Conservation (phyloP, 768 basidiomycete species). For the Hemileccinum rubropunctum region DNA sequence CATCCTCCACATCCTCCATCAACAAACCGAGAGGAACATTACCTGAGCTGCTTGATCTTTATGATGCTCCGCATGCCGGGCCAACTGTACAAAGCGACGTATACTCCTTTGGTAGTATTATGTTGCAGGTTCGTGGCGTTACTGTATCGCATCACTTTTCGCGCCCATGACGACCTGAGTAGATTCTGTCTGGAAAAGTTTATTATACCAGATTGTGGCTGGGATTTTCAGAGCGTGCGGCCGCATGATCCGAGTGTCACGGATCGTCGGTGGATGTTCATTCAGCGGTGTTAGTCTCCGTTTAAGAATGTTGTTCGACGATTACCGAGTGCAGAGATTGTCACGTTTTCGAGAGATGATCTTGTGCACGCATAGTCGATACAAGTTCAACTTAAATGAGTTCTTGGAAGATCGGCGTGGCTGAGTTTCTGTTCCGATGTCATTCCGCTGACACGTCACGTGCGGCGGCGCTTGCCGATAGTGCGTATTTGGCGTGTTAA, state of each 20-base stretch:
- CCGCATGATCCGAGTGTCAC: slow-evolving; percentile 2
- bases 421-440: slow-evolving; percentile 6
- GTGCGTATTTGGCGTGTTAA: slow-evolving; percentile 29
- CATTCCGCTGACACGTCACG: slow-evolving; percentile 27
- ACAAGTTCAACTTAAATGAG: too few relatives aligned
- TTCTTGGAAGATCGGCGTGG: too few relatives aligned
- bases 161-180: neutral
- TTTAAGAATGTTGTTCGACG: neutral
- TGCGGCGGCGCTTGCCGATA: slow-evolving; percentile 32
- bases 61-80: slow-evolving; percentile 5
- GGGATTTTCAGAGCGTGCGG: neutral
- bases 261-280: slow-evolving; percentile 5
- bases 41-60: slow-evolving; percentile 34
- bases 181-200: slow-evolving; percentile 4
- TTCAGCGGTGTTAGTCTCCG: slow-evolving; percentile 5
- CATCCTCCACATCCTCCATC: slow-evolving; percentile 32
- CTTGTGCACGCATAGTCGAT: too few relatives aligned
- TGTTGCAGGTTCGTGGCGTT: slow-evolving; percentile 14
- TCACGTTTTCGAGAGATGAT: neutral
- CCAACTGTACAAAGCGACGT: slow-evolving; percentile 5
- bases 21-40: slow-evolving; percentile 23
- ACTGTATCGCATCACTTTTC: neutral
- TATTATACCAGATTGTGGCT: slow-evolving; percentile 1
- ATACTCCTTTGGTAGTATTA: slow-evolving; percentile 31
- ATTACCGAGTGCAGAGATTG: neutral